A percentile compares a stretch with the other conserved stretches of the same genome.
Evolutionary conservation across 768 basidiomycete species (phyloP).

Genomic region (Lactarius hatsudake): DNA sequence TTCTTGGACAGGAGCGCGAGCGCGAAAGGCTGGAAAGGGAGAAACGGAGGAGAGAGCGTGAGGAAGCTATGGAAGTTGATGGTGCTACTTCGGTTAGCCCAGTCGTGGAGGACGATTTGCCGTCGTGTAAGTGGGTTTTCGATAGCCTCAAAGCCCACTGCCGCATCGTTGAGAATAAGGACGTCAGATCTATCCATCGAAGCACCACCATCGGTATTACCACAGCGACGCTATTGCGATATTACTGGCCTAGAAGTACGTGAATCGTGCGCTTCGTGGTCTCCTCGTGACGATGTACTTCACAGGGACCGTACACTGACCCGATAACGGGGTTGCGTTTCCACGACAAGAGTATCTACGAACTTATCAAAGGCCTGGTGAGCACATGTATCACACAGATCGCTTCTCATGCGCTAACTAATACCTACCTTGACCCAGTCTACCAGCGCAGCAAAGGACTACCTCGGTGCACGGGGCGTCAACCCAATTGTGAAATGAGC

Average conservation of each 20-base stretch:
- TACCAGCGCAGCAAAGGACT: slow-evolving; percentile 69
- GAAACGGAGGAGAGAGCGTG: slow-evolving; percentile 47
- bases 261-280: neutral
- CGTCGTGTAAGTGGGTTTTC: slow-evolving; percentile 56
- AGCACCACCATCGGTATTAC: slow-evolving; percentile 78
- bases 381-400: slow-evolving; percentile 23
- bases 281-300: neutral
- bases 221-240: slow-evolving; percentile 77
- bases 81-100: slow-evolving; percentile 34
- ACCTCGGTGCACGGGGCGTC: slow-evolving; percentile 55
- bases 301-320: slow-evolving; percentile 78
- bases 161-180: neutral
- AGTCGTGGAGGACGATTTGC: slow-evolving; percentile 55
- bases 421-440: slow-evolving; percentile 43
- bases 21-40: slow-evolving; percentile 69
- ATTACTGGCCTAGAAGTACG: slow-evolving; percentile 80
- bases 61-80: slow-evolving; percentile 57
- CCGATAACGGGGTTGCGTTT: slow-evolving; percentile 77
- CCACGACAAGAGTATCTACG: slow-evolving; percentile 86
- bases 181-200: slow-evolving; percentile 72
- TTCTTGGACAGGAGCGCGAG: slow-evolving; percentile 76
- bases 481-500: slow-evolving; percentile 37
- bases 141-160: neutral
- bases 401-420: neutral
- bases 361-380: slow-evolving; percentile 73